Evolutionary conservation across 106 monocot species (phyloP).

Genomic region (Phalaenopsis aphrodite): DNA sequence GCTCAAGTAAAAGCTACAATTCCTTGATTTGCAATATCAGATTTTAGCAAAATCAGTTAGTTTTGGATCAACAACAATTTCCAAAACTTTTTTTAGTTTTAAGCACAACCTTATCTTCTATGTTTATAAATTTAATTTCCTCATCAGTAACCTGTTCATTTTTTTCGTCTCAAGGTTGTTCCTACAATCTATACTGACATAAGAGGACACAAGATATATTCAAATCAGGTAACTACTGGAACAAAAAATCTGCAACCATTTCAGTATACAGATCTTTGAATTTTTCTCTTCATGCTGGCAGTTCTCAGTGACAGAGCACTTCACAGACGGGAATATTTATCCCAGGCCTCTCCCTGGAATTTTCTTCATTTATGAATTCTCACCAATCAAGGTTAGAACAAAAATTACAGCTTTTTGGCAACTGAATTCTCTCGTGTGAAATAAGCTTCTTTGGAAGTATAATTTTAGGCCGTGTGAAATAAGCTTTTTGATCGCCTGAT

Average conservation of each 20-base stretch:
- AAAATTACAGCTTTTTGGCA: neutral
- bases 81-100: too few relatives aligned
- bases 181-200: slow-evolving; percentile 88
- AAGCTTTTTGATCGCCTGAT: neutral
- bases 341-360: slow-evolving; percentile 63
- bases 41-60: too few relatives aligned
- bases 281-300: slow-evolving; percentile 24
- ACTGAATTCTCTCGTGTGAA: neutral
- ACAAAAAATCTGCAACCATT: neutral
- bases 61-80: too few relatives aligned
- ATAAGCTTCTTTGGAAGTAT: neutral
- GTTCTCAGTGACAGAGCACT: slow-evolving; percentile 99
- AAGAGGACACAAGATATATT: slow-evolving; percentile 69
- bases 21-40: too few relatives aligned
- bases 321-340: slow-evolving; percentile 54
- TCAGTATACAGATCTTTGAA: neutral
- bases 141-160: neutral
- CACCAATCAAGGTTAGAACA: slow-evolving; percentile 79
- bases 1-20: too few relatives aligned
- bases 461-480: neutral
- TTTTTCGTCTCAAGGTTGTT: slow-evolving; percentile 57
- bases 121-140: neutral
- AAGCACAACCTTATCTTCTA: neutral
- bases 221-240: slow-evolving; percentile 70
- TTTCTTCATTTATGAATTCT: slow-evolving; percentile 89